phyloP scores from a whole-genome alignment of 75 land plant genomes.

The Adiantum capillusveneris region DNA sequence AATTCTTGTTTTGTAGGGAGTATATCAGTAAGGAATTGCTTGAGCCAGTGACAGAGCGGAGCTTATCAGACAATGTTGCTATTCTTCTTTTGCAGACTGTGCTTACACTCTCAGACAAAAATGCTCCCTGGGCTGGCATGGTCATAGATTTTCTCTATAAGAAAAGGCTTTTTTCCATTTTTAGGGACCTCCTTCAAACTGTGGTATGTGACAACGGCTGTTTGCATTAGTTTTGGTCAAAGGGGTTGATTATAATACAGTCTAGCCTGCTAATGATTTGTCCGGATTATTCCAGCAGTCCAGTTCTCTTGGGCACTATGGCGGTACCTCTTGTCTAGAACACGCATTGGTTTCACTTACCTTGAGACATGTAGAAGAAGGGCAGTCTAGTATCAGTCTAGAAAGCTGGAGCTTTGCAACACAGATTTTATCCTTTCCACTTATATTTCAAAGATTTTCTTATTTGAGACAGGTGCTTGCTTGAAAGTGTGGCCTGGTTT shows the following conservation, averaged over 20 bases:
- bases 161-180: constrained; percentile 36
- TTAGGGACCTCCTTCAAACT: constrained; percentile 55
- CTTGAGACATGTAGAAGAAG: constrained; percentile 32
- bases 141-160: constrained; percentile 45
- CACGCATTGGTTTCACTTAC: constrained; percentile 34
- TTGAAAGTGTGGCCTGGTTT: not conserved
- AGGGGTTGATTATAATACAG: no score
- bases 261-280: no score
- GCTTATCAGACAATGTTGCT: constrained; percentile 3
- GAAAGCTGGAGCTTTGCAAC: constrained; percentile 49
- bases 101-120: constrained; percentile 36
- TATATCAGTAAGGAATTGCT: constrained; percentile 19
- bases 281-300: no score
- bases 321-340: constrained; percentile 34
- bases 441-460: constrained; percentile 65
- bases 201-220: constrained; percentile 10
- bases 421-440: constrained; percentile 78
- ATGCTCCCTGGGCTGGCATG: constrained; percentile 57
- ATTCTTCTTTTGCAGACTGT: constrained; percentile 52
- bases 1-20: not conserved
- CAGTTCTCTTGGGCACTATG: no score
- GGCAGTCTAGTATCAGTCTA: constrained; percentile 27
- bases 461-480: constrained; percentile 56
- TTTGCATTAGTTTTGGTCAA: not conserved
- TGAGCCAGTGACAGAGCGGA: constrained; percentile 2